Percentiles rank a stretch among this genome's conserved stretches.
Conservation (phyloP, 2,329 filamentous ascomycete genomes). For the Calonectria ilicicola region DNA sequence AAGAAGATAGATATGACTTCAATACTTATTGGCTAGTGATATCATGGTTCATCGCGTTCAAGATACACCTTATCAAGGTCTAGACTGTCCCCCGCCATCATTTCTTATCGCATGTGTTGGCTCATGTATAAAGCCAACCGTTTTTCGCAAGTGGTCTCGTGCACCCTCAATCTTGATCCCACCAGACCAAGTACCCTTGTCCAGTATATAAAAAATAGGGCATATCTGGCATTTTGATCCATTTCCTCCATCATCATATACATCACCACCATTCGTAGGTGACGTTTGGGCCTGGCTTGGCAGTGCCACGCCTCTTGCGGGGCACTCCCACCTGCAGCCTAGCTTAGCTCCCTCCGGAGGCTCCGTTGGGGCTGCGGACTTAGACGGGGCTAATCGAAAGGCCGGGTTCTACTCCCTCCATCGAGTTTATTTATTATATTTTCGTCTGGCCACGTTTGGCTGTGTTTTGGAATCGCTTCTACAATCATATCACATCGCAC, state of each 20-base stretch:
- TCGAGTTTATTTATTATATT: not conserved
- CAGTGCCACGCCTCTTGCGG: not conserved
- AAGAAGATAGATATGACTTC: not conserved
- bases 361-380: slow-evolving; percentile 18
- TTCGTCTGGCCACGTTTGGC: not conserved
- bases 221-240: no score
- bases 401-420: slow-evolving; percentile 8
- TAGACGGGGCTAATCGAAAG: slow-evolving; percentile 20
- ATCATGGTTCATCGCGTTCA: not conserved
- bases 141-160: not conserved
- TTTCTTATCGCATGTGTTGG: not conserved
- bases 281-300: not conserved
- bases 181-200: not conserved
- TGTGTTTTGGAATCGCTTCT: not conserved
- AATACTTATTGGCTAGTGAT: not conserved
- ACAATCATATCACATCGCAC: slow-evolving; percentile 39
- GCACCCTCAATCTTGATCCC: not conserved
- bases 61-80: not conserved
- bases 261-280: not conserved
- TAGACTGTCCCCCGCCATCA: not conserved
- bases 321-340: not conserved
- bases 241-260: not conserved
- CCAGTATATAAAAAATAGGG: not conserved
- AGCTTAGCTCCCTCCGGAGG: not conserved
- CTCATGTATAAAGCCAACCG: not conserved